These are phyloP conservation scores for Ophiocordyceps sinensis DNA, from an alignment of 2,329 filamentous ascomycete genomes.

Conservation along the genomic window DNA sequence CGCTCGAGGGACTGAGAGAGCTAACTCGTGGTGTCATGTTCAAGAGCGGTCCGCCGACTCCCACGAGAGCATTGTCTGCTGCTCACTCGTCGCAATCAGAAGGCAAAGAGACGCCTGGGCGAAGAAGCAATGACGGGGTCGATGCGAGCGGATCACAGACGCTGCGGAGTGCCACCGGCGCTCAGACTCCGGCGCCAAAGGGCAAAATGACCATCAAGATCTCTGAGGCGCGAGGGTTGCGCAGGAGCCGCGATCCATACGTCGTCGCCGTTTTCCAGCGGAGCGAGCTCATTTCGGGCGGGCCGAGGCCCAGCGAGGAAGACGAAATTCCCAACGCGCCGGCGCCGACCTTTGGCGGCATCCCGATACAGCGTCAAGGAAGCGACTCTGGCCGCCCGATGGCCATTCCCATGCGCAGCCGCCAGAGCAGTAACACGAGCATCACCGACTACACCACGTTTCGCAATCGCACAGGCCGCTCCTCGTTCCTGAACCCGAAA, in stretches of 20 bases:
- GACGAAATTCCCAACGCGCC: conserved; percentile 34
- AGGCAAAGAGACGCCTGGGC: conserved; percentile 22
- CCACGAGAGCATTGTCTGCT: conserved; percentile 70
- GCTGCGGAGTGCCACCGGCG: conserved; percentile 32
- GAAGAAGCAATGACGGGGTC: conserved; percentile 25
- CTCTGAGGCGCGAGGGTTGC: conserved; percentile 66
- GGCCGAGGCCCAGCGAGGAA: conserved; percentile 52
- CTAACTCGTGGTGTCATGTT: conserved; percentile 64
- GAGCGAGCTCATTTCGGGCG: conserved; percentile 88
- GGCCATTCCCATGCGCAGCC: conserved; percentile 92
- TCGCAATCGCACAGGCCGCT: conserved; percentile 40
- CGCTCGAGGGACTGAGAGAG: conserved; percentile 59
- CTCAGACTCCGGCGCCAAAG: conserved; percentile 57
- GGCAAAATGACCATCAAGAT: conserved; percentile 88
- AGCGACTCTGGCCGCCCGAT: conserved; percentile 76
- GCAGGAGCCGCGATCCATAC: conserved; percentile 77
- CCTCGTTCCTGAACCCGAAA: conserved; percentile 63
- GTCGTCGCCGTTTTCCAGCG: conserved; percentile 94
- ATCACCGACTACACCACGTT: conserved; percentile 49
- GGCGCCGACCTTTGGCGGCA: conserved; percentile 37
- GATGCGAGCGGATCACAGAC: conserved; percentile 39
- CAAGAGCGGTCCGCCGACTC: conserved; percentile 89
- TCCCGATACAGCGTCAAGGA: conserved; percentile 53
- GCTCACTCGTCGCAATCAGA: conserved; percentile 38
- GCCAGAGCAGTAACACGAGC: conserved; percentile 93